These are phyloP conservation scores for Sporormia fimetaria DNA, from an alignment of 495 filamentous ascomycete genomes.

Conservation along the genomic window DNA sequence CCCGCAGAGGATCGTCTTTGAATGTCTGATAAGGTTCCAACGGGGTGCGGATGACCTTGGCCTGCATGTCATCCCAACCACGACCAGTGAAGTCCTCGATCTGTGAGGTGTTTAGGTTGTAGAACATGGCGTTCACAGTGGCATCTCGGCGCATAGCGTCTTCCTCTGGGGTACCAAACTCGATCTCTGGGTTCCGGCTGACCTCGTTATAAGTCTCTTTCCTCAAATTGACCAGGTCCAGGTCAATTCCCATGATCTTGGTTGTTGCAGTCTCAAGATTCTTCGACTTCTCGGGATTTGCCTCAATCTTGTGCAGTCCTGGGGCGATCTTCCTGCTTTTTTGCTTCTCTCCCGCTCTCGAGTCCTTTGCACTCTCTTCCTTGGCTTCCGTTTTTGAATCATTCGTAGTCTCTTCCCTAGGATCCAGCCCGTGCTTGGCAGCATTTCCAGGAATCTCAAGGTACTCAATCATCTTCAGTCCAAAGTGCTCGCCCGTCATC, in stretches of 20 bases:
- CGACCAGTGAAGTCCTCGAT: conserved; percentile 76
- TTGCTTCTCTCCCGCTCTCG: conserved; percentile 12
- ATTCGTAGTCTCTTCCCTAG: conserved; percentile 23
- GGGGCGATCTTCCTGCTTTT: conserved; percentile 28
- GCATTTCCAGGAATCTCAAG: conserved; percentile 34
- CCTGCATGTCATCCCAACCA: conserved; percentile 63
- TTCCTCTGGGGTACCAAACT: conserved; percentile 84
- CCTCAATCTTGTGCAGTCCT: conserved; percentile 39
- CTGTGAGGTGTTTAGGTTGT: conserved; percentile 63
- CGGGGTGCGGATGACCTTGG: conserved; percentile 69
- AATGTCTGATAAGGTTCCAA: conserved; percentile 87
- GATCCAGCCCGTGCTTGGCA: conserved; percentile 32
- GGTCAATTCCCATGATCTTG: conserved; percentile 72
- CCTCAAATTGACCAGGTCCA: conserved; percentile 88
- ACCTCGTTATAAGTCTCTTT: conserved; percentile 81
- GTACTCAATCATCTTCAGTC: conserved; percentile 51
- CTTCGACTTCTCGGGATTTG: conserved; percentile 95
- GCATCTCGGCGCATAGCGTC: conserved; percentile 86
- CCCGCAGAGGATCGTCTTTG: conserved; percentile 81
- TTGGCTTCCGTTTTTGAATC: no score
- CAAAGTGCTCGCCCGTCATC: conserved; percentile 85
- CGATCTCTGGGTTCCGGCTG: conserved; percentile 82
- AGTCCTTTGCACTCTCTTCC: no score
- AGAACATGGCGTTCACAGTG: conserved; percentile 92
- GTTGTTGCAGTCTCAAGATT: conserved; percentile 89